Base-by-base conservation (phyloP, 2,329 filamentous ascomycete genomes). In the Calonectria montana region DNA sequence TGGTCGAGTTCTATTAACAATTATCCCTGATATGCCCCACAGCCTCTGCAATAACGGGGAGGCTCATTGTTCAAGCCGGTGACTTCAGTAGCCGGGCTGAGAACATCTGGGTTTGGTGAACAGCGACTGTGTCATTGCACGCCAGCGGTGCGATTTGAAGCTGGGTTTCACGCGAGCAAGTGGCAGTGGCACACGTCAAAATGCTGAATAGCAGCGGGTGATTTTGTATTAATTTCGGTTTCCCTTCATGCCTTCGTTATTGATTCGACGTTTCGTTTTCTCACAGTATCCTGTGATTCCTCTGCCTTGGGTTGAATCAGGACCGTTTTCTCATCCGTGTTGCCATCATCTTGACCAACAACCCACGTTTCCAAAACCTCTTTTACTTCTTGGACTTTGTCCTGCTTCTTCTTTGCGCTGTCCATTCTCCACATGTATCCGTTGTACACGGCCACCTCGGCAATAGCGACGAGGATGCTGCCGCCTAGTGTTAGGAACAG, bases 391-490 rank as follows among this genome's bases (percentile, higher is more conserved):
- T 88, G 88, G 48, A 88, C 85, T 69, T 86, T 88, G 69, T 86
- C 87, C 74, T 93, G 91, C 74, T 88, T 90, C 73, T 87, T 86
- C 80, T 92, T 94, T 1, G 92, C 92, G 76, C 95, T 89, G 1
- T 88, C 87, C 77, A 96, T 87, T 72, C 93, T 90, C 86, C 93
- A 91, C 53, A 94, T 87, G 79, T 95, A 97, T 5, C 92, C 93
- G 9, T 89, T 89, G 79, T 96, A 96, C 7, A 97, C 92, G 1
- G 89, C 92, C 1, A 96, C 93, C 81, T 97, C 94, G 0, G 94
- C 94, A 39, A 95, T 84, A 2, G 91, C 94, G 0, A 96, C 93
- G 0, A 94, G 79, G 1, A 92, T 84, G 72, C 91, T 92, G 1
- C 94, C 93, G 8, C 89, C 90, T 85, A 97, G 88, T 37, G 93